phyloP scores from a whole-genome alignment of 768 basidiomycete species.

The Kwoniella newhampshirensis region DNA sequence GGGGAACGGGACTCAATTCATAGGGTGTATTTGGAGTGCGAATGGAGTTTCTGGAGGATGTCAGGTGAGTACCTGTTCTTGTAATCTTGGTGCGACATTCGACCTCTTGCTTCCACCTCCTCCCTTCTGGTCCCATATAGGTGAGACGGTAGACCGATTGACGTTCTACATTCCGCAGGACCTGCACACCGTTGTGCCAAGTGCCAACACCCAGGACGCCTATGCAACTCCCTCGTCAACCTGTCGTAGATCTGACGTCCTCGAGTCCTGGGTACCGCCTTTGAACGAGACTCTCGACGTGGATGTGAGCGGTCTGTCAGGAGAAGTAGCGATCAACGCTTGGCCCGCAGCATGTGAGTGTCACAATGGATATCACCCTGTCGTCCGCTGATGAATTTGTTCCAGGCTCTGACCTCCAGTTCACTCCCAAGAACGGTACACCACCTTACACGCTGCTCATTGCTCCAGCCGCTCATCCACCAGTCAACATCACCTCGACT shows the following conservation, averaged over 20 bases:
- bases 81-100: not conserved
- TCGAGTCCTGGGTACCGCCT: slow-evolving; percentile 36
- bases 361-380: not conserved
- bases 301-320: slow-evolving; percentile 22
- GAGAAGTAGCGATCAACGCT: slow-evolving; percentile 29
- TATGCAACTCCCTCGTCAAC: slow-evolving; percentile 15
- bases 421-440: slow-evolving; percentile 41
- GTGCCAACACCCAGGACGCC: slow-evolving; percentile 17
- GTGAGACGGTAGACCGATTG: not conserved
- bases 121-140: slow-evolving; percentile 1
- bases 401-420: slow-evolving; percentile 36
- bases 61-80: slow-evolving; percentile 24
- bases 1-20: slow-evolving; percentile 40
- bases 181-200: slow-evolving; percentile 33
- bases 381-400: too few species aligned
- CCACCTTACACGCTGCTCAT: slow-evolving; percentile 38
- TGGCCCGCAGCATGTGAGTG: slow-evolving; percentile 38
- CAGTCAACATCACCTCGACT: slow-evolving; percentile 39
- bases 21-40: slow-evolving; percentile 35
- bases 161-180: slow-evolving; percentile 26
- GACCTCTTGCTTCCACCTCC: not conserved
- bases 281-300: slow-evolving; percentile 28
- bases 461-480: slow-evolving; percentile 41
- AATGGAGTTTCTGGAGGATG: slow-evolving; percentile 39
- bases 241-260: slow-evolving; percentile 21